Base-by-base conservation (phyloP, 257 asterid species). In the Verbena officinalis region DNA sequence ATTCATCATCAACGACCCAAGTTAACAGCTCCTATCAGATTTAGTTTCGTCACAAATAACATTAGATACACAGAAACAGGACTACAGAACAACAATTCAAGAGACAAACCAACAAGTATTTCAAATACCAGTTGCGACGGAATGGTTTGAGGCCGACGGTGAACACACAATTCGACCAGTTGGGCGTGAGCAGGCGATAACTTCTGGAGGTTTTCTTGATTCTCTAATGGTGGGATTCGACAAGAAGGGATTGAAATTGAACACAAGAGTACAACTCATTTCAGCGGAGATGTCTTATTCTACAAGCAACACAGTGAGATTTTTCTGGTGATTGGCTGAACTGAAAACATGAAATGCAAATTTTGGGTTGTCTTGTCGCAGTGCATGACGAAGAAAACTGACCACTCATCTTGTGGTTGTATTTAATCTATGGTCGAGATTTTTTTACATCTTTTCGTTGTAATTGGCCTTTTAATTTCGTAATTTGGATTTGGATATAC, bases 71-170 rank as follows among this genome's bases (percentile, higher is more conserved):
- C 13, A n/a, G 31, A 58, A 7, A 46, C 43, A 19, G 8, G 33
- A 27, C 5, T 27, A 39, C 39, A 38, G 17, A 51, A 59, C 2
- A 20, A 42, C 20, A 15, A 59, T 15, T 24, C 27, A 16, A 57
- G 59, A 42, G 33, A 27, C 2, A 27, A 31, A 22, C 4, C 5
- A 34, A 67, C 11, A 33, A 64, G 42, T 6, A 36, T 12, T 27
- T 23, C 43, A 45, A 4, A 14, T 85, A 84, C 96, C 94, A 24
- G 88, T 69, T n/a, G 83, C 72, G 43, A 68, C 11, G 50, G 86
- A 77, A 42, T 49, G 64, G 13, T 78, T 80, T n/a, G 90, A 73
- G 51, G 59, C 63, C 40, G 95, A 67, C 56, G 84, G 75, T 15
- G 91, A 81, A 70, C 95, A 82, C 8, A 55, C 14, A 72, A 81